phyloP scores from a whole-genome alignment of 768 basidiomycete genomes.

The Nidularia sp. region DNA sequence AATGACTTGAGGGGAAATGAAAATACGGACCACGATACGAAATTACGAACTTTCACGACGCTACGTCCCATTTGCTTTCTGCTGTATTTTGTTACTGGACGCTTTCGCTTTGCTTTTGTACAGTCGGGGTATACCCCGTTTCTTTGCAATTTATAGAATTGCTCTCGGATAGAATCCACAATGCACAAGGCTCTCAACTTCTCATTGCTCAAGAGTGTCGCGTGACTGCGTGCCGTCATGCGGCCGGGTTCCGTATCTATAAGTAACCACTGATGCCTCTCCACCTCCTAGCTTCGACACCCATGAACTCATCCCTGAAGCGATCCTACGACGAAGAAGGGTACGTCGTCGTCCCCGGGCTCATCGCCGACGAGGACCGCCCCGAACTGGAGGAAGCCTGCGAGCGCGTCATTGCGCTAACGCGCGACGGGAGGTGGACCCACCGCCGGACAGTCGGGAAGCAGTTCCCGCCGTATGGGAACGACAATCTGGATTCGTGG shows the following conservation, averaged over 20 bases:
- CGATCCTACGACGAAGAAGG: constrained; percentile 56
- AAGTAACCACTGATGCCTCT: neutral
- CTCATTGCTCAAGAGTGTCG: too few relatives aligned
- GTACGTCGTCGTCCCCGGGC: constrained; percentile 57
- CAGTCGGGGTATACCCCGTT: too few relatives aligned
- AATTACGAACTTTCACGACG: neutral
- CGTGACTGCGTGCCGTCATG: neutral
- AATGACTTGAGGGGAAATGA: too few relatives aligned
- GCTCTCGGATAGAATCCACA: too few relatives aligned
- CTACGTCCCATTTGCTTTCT: neutral
- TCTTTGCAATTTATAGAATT: too few relatives aligned
- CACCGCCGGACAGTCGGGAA: constrained; percentile 70
- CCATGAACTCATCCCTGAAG: constrained; percentile 30
- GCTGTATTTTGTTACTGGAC: neutral
- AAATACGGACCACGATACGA: too few relatives aligned
- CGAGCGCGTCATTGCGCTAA: constrained; percentile 42
- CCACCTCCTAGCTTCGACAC: neutral
- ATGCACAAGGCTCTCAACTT: too few relatives aligned
- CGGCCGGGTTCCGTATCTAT: neutral
- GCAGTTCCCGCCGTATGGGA: constrained; percentile 72
- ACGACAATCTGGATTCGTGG: constrained; percentile 65
- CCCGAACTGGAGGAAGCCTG: constrained; percentile 44
- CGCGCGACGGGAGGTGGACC: constrained; percentile 59
- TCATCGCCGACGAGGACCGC: constrained; percentile 39
- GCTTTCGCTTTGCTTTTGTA: neutral